phyloP scores from a whole-genome alignment of 345 rosid species.

The Acer negundo region DNA sequence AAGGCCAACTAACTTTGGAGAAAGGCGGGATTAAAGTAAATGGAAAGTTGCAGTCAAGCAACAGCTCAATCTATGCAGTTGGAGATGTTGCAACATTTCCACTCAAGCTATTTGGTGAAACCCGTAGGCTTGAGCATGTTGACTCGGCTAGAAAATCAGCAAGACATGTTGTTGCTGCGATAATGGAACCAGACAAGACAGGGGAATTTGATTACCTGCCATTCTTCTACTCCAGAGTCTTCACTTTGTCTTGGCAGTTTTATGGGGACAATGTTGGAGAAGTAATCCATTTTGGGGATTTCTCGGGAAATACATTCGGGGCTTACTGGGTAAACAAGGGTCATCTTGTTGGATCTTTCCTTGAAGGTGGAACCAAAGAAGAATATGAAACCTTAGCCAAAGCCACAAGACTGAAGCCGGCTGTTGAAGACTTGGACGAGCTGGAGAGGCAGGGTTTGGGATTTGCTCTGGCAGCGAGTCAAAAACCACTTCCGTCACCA shows the following conservation, averaged over 20 bases:
- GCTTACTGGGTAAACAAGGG: slow-evolving; percentile 91
- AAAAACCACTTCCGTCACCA: slow-evolving; percentile 33
- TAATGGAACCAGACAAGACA: slow-evolving; percentile 72
- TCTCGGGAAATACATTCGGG: slow-evolving; percentile 63
- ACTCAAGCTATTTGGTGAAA: slow-evolving; percentile 74
- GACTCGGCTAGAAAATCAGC: slow-evolving; percentile 91
- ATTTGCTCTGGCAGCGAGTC: slow-evolving; percentile 60
- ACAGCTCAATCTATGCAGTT: slow-evolving; percentile 79
- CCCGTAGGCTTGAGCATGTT: slow-evolving; percentile 93
- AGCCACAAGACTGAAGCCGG: slow-evolving; percentile 69
- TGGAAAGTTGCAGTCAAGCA: slow-evolving; percentile 80
- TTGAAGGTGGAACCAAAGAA: slow-evolving; percentile 92
- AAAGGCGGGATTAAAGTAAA: slow-evolving; percentile 96
- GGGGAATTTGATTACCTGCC: slow-evolving; percentile 84
- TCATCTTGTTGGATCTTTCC: slow-evolving; percentile 83
- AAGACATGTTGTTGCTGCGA: slow-evolving; percentile 68
- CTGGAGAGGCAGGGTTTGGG: slow-evolving; percentile 65
- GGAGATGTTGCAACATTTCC: slow-evolving; percentile 96
- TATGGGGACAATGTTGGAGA: slow-evolving; percentile 91
- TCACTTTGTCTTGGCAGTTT: slow-evolving; percentile 86
- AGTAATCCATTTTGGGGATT: slow-evolving; percentile 86
- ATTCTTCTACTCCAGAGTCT: slow-evolving; percentile 91
- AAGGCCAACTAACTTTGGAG: slow-evolving; percentile 85
- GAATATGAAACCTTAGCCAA: slow-evolving; percentile 83
- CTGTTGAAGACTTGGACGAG: slow-evolving; percentile 50